Conservation (phyloP, 495 filamentous ascomycete species). For the Aspergillus campestris region DNA sequence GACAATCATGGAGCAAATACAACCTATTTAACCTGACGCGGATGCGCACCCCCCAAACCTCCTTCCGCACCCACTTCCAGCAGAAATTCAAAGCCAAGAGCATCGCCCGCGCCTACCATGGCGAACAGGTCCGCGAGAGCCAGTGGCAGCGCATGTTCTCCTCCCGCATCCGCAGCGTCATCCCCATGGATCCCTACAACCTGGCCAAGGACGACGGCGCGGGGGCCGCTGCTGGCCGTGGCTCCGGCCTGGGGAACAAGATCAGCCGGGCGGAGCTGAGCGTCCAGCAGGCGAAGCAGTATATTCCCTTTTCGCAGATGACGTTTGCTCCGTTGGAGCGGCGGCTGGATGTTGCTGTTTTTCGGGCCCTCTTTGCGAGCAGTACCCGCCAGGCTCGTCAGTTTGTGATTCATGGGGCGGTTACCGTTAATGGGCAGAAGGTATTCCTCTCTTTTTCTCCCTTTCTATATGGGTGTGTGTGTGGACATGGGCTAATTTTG, state of each 20-base stretch:
- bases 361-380: slow-evolving; percentile 86
- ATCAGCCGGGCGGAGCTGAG: neutral
- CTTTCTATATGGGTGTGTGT: neutral
- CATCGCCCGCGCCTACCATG: slow-evolving; percentile 76
- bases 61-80: slow-evolving; percentile 73
- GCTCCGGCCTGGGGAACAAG: slow-evolving; percentile 52
- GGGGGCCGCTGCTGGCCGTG: slow-evolving; percentile 69
- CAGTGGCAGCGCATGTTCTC: slow-evolving; percentile 92
- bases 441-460: slow-evolving; percentile 34
- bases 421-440: slow-evolving; percentile 94
- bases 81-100: slow-evolving; percentile 95
- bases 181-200: slow-evolving; percentile 71
- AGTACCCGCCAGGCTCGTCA: slow-evolving; percentile 91
- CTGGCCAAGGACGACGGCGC: slow-evolving; percentile 76
- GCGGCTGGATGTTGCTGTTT: slow-evolving; percentile 84
- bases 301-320: slow-evolving; percentile 86
- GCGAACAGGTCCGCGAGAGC: slow-evolving; percentile 82
- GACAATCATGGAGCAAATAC: slow-evolving; percentile 96
- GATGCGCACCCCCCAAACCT: slow-evolving; percentile 29
- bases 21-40: slow-evolving; percentile 81
- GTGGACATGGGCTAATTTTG: slow-evolving; percentile 1
- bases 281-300: slow-evolving; percentile 5
- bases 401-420: slow-evolving; percentile 84
- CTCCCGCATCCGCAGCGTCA: slow-evolving; percentile 63
- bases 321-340: slow-evolving; percentile 84